phyloP scores from a whole-genome alignment of 2,329 filamentous ascomycete species.

The Aspergillus floridensis region DNA sequence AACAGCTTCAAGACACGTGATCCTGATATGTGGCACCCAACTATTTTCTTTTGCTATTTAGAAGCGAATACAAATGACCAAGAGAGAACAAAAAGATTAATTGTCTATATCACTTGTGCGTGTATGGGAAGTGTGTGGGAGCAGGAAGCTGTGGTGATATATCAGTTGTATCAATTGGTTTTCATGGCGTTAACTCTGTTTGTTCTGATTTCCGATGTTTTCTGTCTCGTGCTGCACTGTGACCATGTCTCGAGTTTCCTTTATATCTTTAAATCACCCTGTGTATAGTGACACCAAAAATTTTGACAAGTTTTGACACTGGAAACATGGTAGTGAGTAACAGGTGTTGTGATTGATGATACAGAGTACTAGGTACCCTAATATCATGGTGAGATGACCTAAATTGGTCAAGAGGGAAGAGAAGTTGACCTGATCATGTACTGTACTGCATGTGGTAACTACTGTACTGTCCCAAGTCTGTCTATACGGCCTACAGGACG shows the following conservation, averaged over 20 bases:
- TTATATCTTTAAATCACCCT: constrained; percentile 12
- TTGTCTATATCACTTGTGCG: neutral
- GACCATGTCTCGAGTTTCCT: constrained; percentile 2
- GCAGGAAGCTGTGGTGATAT: neutral
- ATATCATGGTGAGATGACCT: neutral
- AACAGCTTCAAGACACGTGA: constrained; percentile 8
- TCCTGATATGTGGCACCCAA: neutral
- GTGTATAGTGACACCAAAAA: constrained; percentile 21
- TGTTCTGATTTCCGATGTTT: neutral
- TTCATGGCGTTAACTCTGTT: neutral
- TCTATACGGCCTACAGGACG: too few relatives aligned
- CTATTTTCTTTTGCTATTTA: neutral
- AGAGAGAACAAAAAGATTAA: constrained; percentile 1
- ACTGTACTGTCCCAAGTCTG: too few relatives aligned
- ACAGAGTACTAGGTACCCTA: too few relatives aligned
- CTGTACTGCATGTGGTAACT: neutral
- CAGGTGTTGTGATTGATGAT: neutral
- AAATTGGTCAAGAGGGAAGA: neutral
- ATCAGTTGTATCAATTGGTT: neutral
- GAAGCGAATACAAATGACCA: constrained; percentile 2
- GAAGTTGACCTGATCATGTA: neutral
- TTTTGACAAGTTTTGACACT: neutral
- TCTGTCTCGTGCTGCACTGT: neutral
- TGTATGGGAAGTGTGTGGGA: neutral
- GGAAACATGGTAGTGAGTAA: neutral